Evolutionary conservation across 192 early-diverging fungal genomes (phyloP).

Genomic region (Entomortierella parvispora): DNA sequence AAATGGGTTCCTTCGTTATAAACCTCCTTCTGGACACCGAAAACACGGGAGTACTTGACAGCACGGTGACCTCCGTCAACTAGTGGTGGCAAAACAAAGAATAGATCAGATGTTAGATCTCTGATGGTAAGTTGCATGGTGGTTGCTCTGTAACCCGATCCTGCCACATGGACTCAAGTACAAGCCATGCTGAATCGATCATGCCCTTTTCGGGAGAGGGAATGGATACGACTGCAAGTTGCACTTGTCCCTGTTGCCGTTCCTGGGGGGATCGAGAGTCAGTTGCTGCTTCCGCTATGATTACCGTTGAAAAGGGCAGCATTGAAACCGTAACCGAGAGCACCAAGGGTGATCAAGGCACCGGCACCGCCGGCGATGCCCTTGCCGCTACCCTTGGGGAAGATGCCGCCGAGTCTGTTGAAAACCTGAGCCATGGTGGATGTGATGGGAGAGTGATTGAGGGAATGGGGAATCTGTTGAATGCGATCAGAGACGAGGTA

Average conservation of each 20-base stretch:
- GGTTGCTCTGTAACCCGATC: neutral
- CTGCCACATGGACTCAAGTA: neutral
- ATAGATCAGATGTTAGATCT: neutral
- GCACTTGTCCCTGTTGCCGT: too few species aligned
- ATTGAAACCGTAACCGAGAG: conserved; percentile 75
- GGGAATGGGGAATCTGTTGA: neutral
- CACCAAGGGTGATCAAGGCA: conserved; percentile 71
- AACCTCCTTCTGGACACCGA: conserved; percentile 81
- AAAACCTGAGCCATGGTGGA: conserved; percentile 57
- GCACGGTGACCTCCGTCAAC: conserved; percentile 99
- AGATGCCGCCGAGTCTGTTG: conserved; percentile 64
- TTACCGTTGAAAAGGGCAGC: conserved; percentile 90
- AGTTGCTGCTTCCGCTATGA: too few species aligned
- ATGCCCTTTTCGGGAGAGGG: too few species aligned
- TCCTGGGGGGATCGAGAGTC: neutral
- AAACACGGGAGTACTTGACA: conserved; percentile 94
- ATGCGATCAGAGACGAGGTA: neutral
- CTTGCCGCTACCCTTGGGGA: conserved; percentile 61
- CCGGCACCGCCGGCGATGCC: conserved; percentile 63
- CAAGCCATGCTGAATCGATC: too few species aligned
- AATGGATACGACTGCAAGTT: neutral
- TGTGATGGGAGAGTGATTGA: neutral
- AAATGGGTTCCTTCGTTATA: conserved; percentile 96
- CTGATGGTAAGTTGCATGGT: neutral
- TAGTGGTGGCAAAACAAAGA: conserved; percentile 40